Conservation (phyloP, 768 basidiomycete species). For the Gloeopeniophorella convolvens region DNA sequence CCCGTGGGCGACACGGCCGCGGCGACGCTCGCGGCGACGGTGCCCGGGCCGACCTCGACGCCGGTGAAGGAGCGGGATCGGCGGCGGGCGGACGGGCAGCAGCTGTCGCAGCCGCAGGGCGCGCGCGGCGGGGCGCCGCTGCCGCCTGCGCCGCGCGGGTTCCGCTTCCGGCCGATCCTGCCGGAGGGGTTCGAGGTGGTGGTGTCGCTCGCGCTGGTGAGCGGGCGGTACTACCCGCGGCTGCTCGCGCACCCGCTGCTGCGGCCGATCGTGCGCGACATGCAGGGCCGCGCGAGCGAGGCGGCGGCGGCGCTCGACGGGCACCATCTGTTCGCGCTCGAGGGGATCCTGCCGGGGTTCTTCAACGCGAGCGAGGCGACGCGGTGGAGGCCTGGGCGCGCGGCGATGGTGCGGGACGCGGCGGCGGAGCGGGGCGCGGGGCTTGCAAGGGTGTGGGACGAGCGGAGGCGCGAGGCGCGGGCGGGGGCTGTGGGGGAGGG, state of each 20-base stretch:
- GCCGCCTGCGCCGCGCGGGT: conserved; percentile 62
- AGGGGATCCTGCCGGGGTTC: conserved; percentile 61
- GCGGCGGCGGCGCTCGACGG: conserved; percentile 29
- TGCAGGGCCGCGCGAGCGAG: conserved; percentile 28
- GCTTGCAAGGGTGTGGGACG: conserved; percentile 35
- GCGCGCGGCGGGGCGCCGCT: conserved; percentile 36
- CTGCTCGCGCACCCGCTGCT: conserved; percentile 63
- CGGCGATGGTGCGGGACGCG: conserved; percentile 57
- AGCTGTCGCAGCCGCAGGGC: conserved; percentile 34
- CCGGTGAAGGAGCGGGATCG: not conserved
- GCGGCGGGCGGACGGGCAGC: conserved; percentile 22
- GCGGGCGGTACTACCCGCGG: conserved; percentile 76
- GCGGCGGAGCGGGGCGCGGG: conserved; percentile 41
- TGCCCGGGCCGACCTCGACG: conserved; percentile 4
- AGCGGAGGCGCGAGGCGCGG: conserved; percentile 15
- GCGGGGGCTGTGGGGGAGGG: not conserved
- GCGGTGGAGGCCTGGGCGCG: conserved; percentile 44
- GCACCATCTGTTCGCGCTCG: conserved; percentile 62
- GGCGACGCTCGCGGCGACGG: conserved; percentile 5
- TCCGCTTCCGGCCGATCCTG: conserved; percentile 63
- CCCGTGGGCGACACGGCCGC: conserved; percentile 21
- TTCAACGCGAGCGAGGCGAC: conserved; percentile 67
- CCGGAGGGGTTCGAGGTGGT: conserved; percentile 55
- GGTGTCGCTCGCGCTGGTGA: conserved; percentile 61
- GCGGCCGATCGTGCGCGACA: conserved; percentile 32